phyloP scores from a whole-genome alignment of 495 filamentous ascomycete species.

The Penicillium pancosmium region DNA sequence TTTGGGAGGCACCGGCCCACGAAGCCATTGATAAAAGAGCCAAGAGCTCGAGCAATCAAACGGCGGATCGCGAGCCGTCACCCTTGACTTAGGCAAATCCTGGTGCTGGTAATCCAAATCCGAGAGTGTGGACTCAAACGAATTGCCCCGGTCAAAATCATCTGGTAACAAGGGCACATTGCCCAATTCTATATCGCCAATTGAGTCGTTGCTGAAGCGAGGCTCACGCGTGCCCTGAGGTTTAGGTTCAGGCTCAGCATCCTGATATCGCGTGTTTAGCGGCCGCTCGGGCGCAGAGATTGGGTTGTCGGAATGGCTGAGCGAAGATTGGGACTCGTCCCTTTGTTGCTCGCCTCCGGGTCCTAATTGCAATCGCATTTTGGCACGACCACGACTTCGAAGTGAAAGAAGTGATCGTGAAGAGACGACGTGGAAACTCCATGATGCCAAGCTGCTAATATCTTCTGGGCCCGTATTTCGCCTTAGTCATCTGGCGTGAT shows the following conservation, averaged over 20 bases:
- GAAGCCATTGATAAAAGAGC: constrained; percentile 32
- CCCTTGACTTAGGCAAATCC: background rate
- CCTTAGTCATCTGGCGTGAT: constrained; percentile 7
- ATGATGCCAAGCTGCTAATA: constrained; percentile 13
- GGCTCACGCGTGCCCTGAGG: background rate
- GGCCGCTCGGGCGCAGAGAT: constrained; percentile 7
- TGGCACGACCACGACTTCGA: background rate
- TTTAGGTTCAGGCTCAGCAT: constrained; percentile 11
- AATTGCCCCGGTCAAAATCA: constrained; percentile 7
- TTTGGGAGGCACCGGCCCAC: constrained; percentile 61
- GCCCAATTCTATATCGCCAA: constrained; percentile 28
- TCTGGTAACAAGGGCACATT: constrained; percentile 24
- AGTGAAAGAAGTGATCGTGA: background rate
- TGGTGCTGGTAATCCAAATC: constrained; percentile 11
- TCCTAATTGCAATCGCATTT: constrained; percentile 20
- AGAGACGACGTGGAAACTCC: background rate
- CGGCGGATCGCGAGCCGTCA: constrained; percentile 16
- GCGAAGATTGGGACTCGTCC: background rate
- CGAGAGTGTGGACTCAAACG: constrained; percentile 11
- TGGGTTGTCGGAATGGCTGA: background rate
- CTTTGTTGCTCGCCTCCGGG: constrained; percentile 1
- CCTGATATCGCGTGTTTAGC: constrained; percentile 16
- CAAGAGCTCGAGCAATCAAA: constrained; percentile 32
- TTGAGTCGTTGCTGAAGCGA: constrained; percentile 15
- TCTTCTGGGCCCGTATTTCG: background rate